phyloP scores from a whole-genome alignment of 2,329 filamentous ascomycete genomes.

The Talaromyces sp. region DNA sequence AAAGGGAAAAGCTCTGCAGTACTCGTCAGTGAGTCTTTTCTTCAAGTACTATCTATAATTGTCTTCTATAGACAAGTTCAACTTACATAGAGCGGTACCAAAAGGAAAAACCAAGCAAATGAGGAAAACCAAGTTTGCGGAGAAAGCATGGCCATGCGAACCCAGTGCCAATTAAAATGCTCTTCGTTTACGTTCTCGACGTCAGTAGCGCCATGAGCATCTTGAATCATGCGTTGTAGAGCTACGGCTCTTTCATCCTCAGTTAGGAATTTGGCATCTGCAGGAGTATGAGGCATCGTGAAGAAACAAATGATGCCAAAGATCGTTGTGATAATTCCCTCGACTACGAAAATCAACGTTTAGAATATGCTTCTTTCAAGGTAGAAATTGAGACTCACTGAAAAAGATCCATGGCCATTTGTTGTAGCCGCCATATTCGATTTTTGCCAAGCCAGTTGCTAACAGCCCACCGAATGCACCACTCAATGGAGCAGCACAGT shows the following conservation, averaged over 20 bases:
- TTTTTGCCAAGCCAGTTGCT: slow-evolving; percentile 21
- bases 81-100: slow-evolving; percentile 24
- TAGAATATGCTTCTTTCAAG: no score
- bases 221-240: neutral
- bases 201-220: neutral
- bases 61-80: neutral
- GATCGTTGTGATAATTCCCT: neutral
- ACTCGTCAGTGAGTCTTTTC: neutral
- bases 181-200: neutral
- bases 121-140: slow-evolving; percentile 25
- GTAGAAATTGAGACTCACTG: slow-evolving; percentile 18
- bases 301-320: slow-evolving; percentile 17
- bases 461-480: slow-evolving; percentile 40
- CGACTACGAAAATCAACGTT: neutral
- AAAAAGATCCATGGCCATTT: slow-evolving; percentile 34
- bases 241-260: slow-evolving; percentile 16
- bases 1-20: slow-evolving; percentile 35
- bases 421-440: slow-evolving; percentile 22
- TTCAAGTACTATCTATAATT: neutral
- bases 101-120: slow-evolving; percentile 13
- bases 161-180: slow-evolving; percentile 32
- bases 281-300: slow-evolving; percentile 26
- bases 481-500: slow-evolving; percentile 44
- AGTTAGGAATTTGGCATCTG: slow-evolving; percentile 26
- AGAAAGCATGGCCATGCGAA: slow-evolving; percentile 24